Conservation (phyloP, 257 asterid species). For the Coffea canephora region DNA sequence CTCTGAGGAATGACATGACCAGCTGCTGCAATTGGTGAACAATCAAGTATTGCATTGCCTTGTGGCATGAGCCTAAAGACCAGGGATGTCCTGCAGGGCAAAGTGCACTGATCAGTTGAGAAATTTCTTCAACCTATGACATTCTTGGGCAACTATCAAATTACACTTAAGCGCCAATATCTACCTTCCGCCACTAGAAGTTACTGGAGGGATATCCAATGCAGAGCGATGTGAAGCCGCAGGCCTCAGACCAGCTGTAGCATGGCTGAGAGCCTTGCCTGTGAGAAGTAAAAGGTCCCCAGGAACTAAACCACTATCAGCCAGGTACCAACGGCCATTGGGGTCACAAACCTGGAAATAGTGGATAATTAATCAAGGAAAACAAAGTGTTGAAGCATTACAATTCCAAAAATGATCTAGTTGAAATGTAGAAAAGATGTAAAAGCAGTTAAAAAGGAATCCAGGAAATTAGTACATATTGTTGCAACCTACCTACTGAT, state of each 20-base stretch:
- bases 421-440: not conserved
- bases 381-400: conserved; percentile 9
- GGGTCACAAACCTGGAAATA: conserved; percentile 77
- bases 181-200: conserved; percentile 72
- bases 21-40: conserved; percentile 81
- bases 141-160: conserved; percentile 18
- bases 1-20: conserved; percentile 92
- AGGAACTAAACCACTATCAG: conserved; percentile 68
- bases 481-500: not conserved
- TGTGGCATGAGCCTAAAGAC: conserved; percentile 94
- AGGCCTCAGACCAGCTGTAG: conserved; percentile 88
- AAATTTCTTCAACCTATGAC: conserved; percentile 13
- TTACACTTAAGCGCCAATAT: conserved; percentile 14
- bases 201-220: conserved; percentile 43
- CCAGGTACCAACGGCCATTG: conserved; percentile 95
- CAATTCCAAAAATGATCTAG: not conserved
- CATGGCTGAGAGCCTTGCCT: conserved; percentile 95
- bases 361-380: conserved; percentile 21
- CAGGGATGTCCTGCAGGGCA: conserved; percentile 71
- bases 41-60: conserved; percentile 86
- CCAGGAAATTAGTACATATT: not conserved
- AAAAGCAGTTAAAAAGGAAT: not conserved
- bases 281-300: conserved; percentile 86
- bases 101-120: conserved; percentile 25
- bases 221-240: conserved; percentile 64